Conservation (phyloP, 2,329 filamentous ascomycete species). For the Keithomyces neogunnii region DNA sequence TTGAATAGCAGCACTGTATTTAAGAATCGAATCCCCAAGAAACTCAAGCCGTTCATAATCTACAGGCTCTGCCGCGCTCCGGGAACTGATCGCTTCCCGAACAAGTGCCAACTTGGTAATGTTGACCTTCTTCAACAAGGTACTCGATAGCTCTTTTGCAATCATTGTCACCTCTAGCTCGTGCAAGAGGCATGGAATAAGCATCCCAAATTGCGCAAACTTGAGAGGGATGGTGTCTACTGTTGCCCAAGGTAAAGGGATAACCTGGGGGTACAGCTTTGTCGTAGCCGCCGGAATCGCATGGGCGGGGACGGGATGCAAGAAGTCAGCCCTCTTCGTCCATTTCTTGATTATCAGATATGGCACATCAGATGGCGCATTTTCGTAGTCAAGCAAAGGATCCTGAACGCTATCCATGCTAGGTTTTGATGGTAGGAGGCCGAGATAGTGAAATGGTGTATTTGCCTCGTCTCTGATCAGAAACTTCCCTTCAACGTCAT, state of each 20-base stretch:
- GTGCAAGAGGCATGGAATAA: constrained; percentile 67
- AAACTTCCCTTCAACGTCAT: constrained; percentile 12
- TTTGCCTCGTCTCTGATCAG: constrained; percentile 31
- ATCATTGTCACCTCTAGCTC: constrained; percentile 58
- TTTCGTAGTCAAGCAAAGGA: constrained; percentile 25
- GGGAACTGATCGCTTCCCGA: constrained; percentile 61
- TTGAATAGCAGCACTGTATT: constrained; percentile 61
- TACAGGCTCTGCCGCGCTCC: constrained; percentile 46
- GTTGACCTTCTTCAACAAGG: constrained; percentile 28
- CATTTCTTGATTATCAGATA: constrained; percentile 42
- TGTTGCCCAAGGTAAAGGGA: constrained; percentile 39
- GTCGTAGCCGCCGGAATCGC: constrained; percentile 16
- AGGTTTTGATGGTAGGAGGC: constrained; percentile 36
- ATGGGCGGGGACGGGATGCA: constrained; percentile 31
- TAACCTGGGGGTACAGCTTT: constrained; percentile 34
- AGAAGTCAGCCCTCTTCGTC: constrained; percentile 49
- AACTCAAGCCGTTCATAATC: constrained; percentile 86
- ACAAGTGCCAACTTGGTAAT: constrained; percentile 50
- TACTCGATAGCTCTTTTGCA: constrained; percentile 45
- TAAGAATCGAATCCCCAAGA: constrained; percentile 76
- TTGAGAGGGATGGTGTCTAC: constrained; percentile 38
- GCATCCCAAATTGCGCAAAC: constrained; percentile 42
- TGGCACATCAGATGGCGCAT: constrained; percentile 33
- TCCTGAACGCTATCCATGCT: constrained; percentile 27
- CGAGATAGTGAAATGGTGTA: constrained; percentile 33